Conservation (phyloP, 1,284 basidiomycete species). For the Trametes hirsuta region DNA sequence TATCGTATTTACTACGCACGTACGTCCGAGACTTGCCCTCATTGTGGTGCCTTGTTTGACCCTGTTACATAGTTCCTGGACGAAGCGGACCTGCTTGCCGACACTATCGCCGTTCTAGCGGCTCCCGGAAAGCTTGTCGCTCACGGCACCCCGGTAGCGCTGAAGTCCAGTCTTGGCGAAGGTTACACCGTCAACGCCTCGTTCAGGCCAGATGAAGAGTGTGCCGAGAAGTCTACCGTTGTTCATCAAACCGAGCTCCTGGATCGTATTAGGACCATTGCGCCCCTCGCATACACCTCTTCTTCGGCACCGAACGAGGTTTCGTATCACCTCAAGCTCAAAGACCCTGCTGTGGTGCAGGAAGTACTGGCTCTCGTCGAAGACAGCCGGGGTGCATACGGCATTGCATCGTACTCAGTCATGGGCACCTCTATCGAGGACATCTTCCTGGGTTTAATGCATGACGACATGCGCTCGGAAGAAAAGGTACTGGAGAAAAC, state of each 20-base stretch:
- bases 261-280: constrained; percentile 47
- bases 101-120: constrained; percentile 75
- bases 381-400: constrained; percentile 39
- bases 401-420: constrained; percentile 63
- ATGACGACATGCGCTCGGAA: constrained; percentile 39
- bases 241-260: constrained; percentile 42
- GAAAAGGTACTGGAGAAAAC: constrained; percentile 24
- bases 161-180: constrained; percentile 74
- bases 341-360: constrained; percentile 56
- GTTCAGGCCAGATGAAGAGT: constrained; percentile 36
- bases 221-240: constrained; percentile 31
- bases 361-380: constrained; percentile 61
- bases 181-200: constrained; percentile 68
- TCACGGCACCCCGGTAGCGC: constrained; percentile 68
- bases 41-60: constrained; percentile 2
- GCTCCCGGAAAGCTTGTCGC: constrained; percentile 78
- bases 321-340: constrained; percentile 60
- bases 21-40: constrained; percentile 34
- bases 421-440: constrained; percentile 78
- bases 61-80: constrained; percentile 61
- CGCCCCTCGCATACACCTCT: constrained; percentile 48
- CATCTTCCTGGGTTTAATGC: constrained; percentile 77
- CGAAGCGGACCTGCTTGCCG: constrained; percentile 79
- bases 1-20: constrained; percentile 73
- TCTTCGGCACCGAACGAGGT: constrained; percentile 44